Evolutionary conservation across 1,284 basidiomycete species (phyloP).

Genomic region (Cryptococcus sp.): DNA sequence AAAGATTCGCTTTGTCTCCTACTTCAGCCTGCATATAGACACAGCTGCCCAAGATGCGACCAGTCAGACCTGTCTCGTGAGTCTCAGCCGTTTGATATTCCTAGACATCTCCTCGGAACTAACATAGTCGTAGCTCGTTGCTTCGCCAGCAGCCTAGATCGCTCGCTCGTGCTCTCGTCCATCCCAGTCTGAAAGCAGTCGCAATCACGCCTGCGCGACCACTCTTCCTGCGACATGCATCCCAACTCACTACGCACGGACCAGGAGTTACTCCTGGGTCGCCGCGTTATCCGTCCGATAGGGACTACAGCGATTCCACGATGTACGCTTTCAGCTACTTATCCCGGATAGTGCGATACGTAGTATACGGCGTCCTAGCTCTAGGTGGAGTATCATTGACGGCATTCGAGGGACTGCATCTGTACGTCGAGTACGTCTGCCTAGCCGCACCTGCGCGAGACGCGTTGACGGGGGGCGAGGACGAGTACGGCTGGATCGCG

Average conservation of each 20-base stretch:
- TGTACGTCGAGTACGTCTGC: slow-evolving; percentile 68
- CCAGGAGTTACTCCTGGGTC: slow-evolving; percentile 14
- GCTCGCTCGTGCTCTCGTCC: too few relatives aligned
- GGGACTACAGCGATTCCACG: slow-evolving; percentile 48
- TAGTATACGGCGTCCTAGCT: slow-evolving; percentile 38
- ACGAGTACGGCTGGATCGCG: slow-evolving; percentile 68
- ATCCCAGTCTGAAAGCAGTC: too few relatives aligned
- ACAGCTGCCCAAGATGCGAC: too few relatives aligned
- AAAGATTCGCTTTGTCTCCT: too few relatives aligned
- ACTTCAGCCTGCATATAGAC: too few relatives aligned
- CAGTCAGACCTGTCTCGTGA: too few relatives aligned
- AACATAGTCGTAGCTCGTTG: too few relatives aligned
- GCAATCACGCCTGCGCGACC: too few relatives aligned
- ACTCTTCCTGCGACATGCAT: too few relatives aligned
- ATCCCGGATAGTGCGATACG: slow-evolving; percentile 38
- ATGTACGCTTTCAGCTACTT: slow-evolving; percentile 46
- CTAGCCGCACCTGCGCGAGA: slow-evolving; percentile 56
- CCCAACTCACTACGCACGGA: slow-evolving; percentile 29
- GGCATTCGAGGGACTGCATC: slow-evolving; percentile 64
- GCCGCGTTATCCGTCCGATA: background rate
- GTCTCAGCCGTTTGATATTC: too few relatives aligned
- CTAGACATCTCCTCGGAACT: too few relatives aligned
- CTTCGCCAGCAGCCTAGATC: too few relatives aligned
- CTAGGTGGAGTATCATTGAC: slow-evolving; percentile 53
- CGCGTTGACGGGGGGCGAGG: slow-evolving; percentile 52